Base-by-base conservation (phyloP, 192 early-diverging fungal genomes). In the Gonapodya sp. region DNA sequence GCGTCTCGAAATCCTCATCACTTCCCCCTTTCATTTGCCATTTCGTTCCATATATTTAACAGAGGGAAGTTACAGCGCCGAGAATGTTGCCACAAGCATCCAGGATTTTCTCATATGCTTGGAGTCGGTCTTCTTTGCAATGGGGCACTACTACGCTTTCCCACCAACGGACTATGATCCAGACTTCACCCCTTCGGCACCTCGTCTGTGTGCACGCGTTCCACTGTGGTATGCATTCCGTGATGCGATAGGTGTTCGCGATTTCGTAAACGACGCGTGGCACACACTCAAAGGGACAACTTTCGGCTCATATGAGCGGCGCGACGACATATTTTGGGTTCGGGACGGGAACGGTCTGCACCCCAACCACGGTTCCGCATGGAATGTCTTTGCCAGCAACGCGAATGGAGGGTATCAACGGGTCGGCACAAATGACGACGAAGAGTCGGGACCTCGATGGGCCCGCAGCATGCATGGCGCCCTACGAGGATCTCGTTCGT, bases 91-190 rank as follows among this genome's bases (percentile, higher is more conserved):
- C 34, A 88, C 92, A 0, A 94, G 93, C 31, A 85, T 95, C 77
- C 96, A 98, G 82, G 96, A 95, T 87, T 92, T 94, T 83, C 89
- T 98, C 35, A 94, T 98, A 36, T 96, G 95, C 79, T 83, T 98
- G 33, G 96, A 98, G 84, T 95, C 96, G 94, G 87, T 94, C 2
- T 86, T 90, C 64, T 92, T 93, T 35, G 92, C 96, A 1, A 81
- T 94, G 31, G 91, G 91, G 35, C 95, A 97, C 85, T 91, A 89
- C 89, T 89, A 91, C 84, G 89, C 88, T 2, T 86, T 87, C 80
- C 92, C 96, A 18, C 96, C 95, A 84, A 94, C 94, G 0, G 92
- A 95, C 79, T 88, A 92, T 82, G 94, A 95, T 79, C 87, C 33
- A 89, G 87, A 82, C 88, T 86, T 36, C 91, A 86, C 84, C 93